Evolutionary conservation across 1,284 basidiomycete genomes (phyloP), one percentile per base, ranked within the genome.

Genomic region (Inonotus obliquus): DNA sequence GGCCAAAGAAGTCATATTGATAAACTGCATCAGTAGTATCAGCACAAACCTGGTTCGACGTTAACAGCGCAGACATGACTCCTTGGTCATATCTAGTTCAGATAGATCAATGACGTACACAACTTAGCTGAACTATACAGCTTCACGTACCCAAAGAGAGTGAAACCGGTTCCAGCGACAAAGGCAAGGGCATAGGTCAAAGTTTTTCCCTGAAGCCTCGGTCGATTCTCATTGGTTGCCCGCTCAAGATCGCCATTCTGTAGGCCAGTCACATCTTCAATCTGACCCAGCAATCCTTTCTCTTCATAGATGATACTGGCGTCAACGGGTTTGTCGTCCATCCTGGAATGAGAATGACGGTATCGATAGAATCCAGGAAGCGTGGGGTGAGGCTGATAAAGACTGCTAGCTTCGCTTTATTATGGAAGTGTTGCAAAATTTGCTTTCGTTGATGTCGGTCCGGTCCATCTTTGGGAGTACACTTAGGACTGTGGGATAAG

Each of bases 11-110:
- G 51, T 52, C 17, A 52, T 27, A 35, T 32, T 52, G 4, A 35
- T n/a, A 13, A 52, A 52, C n/a, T 49, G n/a, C 27, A n/a, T 37
- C 11, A 17, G 27, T 52, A 52, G 21, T 25, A 4, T 7, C 7
- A 25, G 13, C 47, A 23, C 47, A n/a, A n/a, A 52, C 51, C 32
- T 52, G 80, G 57, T 73, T 75, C 17, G 81, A 79, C n/a, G 79
- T 81, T 38, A 85, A 71, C 17, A 86, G 72, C 1, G 83, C 81
- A 52, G 80, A 82, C 83, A 86, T 85, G 32, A 86, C 83, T 60
- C 84, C 84, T 67, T 86, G 84, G 67, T 86, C 84, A 73, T 86
- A 86, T 13, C 81, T 82, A 45, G 21, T 19, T 11, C 2, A 47
- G 23, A 17, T 17, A 35, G 10, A 13, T 17, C 17, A 6, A 32